Evolutionary conservation across 768 basidiomycete species (phyloP).

Genomic region (Leccinum variicolor): DNA sequence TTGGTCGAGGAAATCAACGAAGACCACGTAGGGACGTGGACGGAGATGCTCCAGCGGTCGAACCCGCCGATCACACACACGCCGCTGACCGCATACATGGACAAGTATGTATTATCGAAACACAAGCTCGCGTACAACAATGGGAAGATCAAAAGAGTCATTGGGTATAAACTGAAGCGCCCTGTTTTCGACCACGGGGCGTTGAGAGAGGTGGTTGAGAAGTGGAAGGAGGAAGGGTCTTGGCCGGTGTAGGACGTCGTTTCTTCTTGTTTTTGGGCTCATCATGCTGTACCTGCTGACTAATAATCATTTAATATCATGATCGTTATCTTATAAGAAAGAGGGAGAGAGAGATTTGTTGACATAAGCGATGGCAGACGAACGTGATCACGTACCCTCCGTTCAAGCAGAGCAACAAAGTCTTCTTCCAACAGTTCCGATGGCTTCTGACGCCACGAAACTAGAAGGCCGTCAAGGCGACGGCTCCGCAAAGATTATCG

Average conservation of each 20-base stretch:
- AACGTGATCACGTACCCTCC: background rate
- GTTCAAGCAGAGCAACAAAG: background rate
- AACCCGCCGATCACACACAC: constrained; percentile 69
- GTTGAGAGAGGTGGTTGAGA: constrained; percentile 69
- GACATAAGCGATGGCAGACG: constrained; percentile 4
- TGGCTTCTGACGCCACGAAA: constrained; percentile 30
- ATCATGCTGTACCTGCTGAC: constrained; percentile 26
- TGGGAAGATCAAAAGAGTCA: constrained; percentile 66
- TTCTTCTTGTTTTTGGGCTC: constrained; percentile 15
- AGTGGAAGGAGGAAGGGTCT: constrained; percentile 71
- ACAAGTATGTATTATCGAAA: constrained; percentile 66
- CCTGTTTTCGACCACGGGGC: constrained; percentile 62
- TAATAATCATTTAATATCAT: constrained; percentile 18
- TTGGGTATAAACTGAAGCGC: constrained; percentile 62
- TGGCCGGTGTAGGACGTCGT: constrained; percentile 23
- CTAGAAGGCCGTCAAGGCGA: constrained; percentile 41
- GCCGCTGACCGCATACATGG: constrained; percentile 77
- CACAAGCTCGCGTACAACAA: constrained; percentile 68
- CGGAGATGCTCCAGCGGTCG: constrained; percentile 70
- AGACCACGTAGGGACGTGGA: constrained; percentile 79
- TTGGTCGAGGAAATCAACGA: constrained; percentile 82
- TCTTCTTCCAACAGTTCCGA: background rate
- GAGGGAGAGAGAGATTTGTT: background rate
- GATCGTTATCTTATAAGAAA: background rate
- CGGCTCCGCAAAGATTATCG: constrained; percentile 27